A percentile compares a stretch with the other conserved stretches of the same genome.
Evolutionary conservation across 805 yeast species (phyloP).

Genomic region (Candida sanyiensis): DNA sequence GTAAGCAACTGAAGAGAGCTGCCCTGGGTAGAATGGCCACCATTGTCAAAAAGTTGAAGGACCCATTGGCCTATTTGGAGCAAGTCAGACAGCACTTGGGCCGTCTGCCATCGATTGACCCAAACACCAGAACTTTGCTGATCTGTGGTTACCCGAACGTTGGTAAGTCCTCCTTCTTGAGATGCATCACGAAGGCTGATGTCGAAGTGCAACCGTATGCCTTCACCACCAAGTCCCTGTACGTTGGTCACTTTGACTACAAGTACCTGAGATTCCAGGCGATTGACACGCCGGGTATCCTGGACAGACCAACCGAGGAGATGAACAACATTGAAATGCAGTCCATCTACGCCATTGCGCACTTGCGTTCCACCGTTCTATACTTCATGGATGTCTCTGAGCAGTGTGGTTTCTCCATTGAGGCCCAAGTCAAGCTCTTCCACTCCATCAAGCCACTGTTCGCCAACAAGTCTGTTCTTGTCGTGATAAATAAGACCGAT

Average conservation of each 20-base stretch:
- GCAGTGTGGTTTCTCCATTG: slow-evolving; percentile 97
- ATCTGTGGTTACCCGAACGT: slow-evolving; percentile 99
- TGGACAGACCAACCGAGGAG: slow-evolving; percentile 98
- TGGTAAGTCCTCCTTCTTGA: slow-evolving; percentile 94
- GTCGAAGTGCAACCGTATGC: slow-evolving; percentile 99
- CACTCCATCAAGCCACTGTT: slow-evolving; percentile 95
- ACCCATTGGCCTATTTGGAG: slow-evolving; percentile 87
- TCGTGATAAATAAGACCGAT: slow-evolving; percentile 93
- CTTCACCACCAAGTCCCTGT: slow-evolving; percentile 94
- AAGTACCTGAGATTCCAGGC: slow-evolving; percentile 97
- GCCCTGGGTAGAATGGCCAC: slow-evolving; percentile 99
- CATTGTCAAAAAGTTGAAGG: slow-evolving; percentile 89
- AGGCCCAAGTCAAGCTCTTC: slow-evolving; percentile 95
- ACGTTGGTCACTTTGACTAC: slow-evolving; percentile 98
- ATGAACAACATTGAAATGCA: slow-evolving; percentile 99
- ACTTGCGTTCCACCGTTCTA: slow-evolving; percentile 90
- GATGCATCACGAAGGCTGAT: slow-evolving; percentile 93
- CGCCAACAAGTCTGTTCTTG: slow-evolving; percentile 93
- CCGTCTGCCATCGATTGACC: slow-evolving; percentile 96
- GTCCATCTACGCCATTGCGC: slow-evolving; percentile 97
- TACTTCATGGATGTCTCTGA: slow-evolving; percentile 98
- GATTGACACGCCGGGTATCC: slow-evolving; percentile 97
- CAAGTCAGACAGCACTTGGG: slow-evolving; percentile 99
- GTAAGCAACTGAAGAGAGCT: slow-evolving; percentile 97
- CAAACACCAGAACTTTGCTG: slow-evolving; percentile 94